These are phyloP conservation scores for Didymosphaeria variabile DNA, from an alignment of 2,329 filamentous ascomycete species.

Conservation along the genomic window DNA sequence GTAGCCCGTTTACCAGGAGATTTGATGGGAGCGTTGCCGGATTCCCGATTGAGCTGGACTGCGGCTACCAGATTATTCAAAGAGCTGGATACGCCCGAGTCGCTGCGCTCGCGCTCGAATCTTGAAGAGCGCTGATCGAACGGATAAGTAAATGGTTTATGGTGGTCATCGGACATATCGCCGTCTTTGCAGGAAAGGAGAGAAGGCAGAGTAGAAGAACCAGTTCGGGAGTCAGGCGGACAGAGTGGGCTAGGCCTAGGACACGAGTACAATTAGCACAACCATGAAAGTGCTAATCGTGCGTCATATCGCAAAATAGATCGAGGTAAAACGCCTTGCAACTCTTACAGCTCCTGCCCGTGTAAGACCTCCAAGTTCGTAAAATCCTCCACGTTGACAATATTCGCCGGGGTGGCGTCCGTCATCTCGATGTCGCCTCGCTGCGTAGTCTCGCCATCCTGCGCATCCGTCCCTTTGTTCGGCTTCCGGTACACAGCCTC, in stretches of 20 bases:
- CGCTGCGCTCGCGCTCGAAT: neutral
- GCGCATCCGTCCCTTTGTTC: conserved; percentile 9
- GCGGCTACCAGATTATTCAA: neutral
- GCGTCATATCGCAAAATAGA: neutral
- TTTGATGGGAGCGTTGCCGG: neutral
- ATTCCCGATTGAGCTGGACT: neutral
- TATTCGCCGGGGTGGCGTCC: conserved; percentile 6
- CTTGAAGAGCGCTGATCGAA: neutral
- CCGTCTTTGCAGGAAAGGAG: neutral
- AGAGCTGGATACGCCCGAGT: neutral
- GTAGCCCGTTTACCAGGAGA: neutral
- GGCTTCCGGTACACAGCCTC: conserved; percentile 58
- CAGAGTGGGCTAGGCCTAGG: conserved; percentile 7
- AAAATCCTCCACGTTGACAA: conserved; percentile 6
- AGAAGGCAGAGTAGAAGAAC: neutral
- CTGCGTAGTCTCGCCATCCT: neutral
- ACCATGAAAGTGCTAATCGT: neutral
- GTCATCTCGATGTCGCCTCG: conserved; percentile 22
- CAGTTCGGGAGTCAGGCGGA: neutral
- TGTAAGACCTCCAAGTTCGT: neutral
- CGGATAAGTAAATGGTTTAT: neutral
- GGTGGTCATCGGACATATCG: neutral
- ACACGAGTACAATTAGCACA: conserved; percentile 10
- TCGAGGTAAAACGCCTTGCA: neutral
- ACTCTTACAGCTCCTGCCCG: conserved; percentile 7